Evolutionary conservation across 2,329 filamentous ascomycete species (phyloP), one percentile per base, ranked within the genome.

Genomic region (Colletotrichum cuscutae): DNA sequence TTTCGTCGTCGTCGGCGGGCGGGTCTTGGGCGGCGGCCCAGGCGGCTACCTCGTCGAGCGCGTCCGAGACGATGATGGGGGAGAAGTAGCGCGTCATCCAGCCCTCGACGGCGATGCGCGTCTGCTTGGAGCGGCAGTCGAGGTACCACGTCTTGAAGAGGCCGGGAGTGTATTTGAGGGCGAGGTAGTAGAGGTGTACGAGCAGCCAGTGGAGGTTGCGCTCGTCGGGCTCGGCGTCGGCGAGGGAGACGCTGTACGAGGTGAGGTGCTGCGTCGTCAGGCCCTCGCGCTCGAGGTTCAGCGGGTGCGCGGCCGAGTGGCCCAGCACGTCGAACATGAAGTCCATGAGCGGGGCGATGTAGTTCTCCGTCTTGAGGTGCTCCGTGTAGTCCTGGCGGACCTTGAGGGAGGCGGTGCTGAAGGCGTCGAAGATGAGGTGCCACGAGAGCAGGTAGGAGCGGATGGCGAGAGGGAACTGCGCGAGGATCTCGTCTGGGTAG

Each of bases 21-120:
- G 83, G 69, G 24, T 90, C 86, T 76, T 91, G 88, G 15, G 81
- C 81, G 2, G 83, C 85, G 0, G 89, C 86, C 94, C 94, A 97
- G 12, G 85, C 83, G n/a, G 86, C 85, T 0, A 96, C 93, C 19
- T 91, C 90, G 15, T 91, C 86, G 6, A 97, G 84, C 1, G 90
- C 88, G 26, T 93, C 89, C 1, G 86, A 82, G 63, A 95, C 89
- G 73, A 94, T 88, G 13, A 92, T 86, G 0, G 91, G 89, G 5
- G 95, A 95, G 80, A 98, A 94, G 81, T 91, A 93, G 84, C 92
- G 95, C 69, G 94, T 89, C 2, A 95, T 97, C 95, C 96, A 99
- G 0, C 86, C 84, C 80, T 97, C 93, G 26, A 98, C 91, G 0
- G 94, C 90, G 28, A 92, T 91, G 35, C 91, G 92, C 19, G 94